phyloP scores from a whole-genome alignment of 305 asterid species.

The Rubia balearica region DNA sequence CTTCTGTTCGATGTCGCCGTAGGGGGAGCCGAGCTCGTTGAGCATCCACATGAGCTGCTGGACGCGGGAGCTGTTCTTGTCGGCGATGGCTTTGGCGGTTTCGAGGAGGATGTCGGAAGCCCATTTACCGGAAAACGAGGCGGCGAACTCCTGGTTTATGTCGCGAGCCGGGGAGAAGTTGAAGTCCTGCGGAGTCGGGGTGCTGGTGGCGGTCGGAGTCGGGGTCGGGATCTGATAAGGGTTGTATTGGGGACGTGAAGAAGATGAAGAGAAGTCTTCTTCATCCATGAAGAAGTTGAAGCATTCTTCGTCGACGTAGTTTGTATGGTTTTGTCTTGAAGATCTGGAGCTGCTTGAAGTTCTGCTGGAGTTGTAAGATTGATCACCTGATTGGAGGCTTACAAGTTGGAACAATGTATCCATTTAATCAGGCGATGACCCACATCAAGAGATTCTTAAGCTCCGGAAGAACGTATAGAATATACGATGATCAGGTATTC shows the following conservation, averaged over 20 bases:
- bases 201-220: constrained; percentile 24
- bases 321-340: constrained; percentile 35
- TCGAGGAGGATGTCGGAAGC: constrained; percentile 65
- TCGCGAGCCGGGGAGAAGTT: constrained; percentile 42
- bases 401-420: constrained; percentile 93
- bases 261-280: constrained; percentile 81
- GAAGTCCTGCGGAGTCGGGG: constrained; percentile 25
- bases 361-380: constrained; percentile 68
- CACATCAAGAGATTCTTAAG: constrained; percentile 15
- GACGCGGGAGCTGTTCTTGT: constrained; percentile 43
- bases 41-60: constrained; percentile 98
- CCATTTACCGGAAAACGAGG: constrained; percentile 60
- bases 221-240: constrained; percentile 29
- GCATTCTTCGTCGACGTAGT: constrained; percentile 56
- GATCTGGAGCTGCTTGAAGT: constrained; percentile 80
- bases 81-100: constrained; percentile 56
- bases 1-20: constrained; percentile 79
- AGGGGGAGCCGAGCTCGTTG: constrained; percentile 79
- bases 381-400: constrained; percentile 67
- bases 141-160: constrained; percentile 46
- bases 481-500: neutral
- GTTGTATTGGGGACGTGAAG: constrained; percentile 41
- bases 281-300: constrained; percentile 97
- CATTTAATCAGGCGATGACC: constrained; percentile 52
- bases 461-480: neutral